Base-by-base conservation (phyloP, 345 rosid species). In the Pistacia vera region DNA sequence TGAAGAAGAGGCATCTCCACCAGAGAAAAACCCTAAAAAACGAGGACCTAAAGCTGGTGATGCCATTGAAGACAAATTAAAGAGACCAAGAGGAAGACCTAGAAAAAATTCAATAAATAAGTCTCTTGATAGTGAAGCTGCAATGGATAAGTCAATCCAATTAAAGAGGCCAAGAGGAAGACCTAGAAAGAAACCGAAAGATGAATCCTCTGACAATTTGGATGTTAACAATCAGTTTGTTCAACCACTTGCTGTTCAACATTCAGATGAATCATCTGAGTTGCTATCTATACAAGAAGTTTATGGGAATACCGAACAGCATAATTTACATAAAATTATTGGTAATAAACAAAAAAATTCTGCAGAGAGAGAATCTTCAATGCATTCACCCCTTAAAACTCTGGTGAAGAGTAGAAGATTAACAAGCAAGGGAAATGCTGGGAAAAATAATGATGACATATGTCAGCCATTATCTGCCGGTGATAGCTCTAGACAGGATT, bases 191-290 rank as follows among this genome's bases (percentile, higher is more conserved):
- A 80, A 85, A 68, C 75, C 81, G 75, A 20, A 65, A 62, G 78
- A 63, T 66, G 86, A 88, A 78, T 63, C 79, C 46, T 76, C 79
- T 79, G 65, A 78, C 67, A 61, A 63, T 55, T 78, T 58, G 69
- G 85, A 80, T 77, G 73, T 75, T 61, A 72, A 74, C 71, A 79
- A 73, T 68, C 84, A 76, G 35, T 54, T 78, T 18, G 66, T 73
- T 81, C 89, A 83, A 77, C 84, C 84, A 80, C 89, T 81, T 65
- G 77, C 85, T 57, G 72, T 86, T 79, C 83, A 89, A 77, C 77
- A 81, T 69, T 87, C 92, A n/a, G 84, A 81, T 71, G 87, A 81
- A 70, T 75, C 90, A 66, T 71, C 75, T 35, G 85, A 76, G 76
- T 74, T 79, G 38, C 72, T 72, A 77, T 59, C 78, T 52, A 52